phyloP scores from a whole-genome alignment of 371 early-diverging fungal genomes.

The Mortierella sp. region DNA sequence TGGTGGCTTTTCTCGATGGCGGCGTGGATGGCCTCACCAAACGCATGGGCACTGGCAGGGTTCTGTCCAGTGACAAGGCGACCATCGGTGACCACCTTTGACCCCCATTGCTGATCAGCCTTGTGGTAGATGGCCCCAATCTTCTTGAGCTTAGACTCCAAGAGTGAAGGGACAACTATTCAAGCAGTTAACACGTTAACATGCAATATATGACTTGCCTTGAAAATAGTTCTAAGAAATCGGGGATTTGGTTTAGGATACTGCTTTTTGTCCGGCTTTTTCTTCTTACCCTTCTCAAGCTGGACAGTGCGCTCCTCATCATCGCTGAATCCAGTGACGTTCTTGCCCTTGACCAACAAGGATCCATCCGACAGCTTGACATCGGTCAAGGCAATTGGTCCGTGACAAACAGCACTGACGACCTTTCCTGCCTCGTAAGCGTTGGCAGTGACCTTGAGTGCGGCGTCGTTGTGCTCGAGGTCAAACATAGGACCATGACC shows the following conservation, averaged over 20 bases:
- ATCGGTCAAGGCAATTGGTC: constrained; percentile 58
- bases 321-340: constrained; percentile 61
- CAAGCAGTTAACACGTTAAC: not conserved
- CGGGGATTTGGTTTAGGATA: too few relatives aligned
- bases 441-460: constrained; percentile 42
- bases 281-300: constrained; percentile 23
- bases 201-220: not conserved
- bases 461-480: constrained; percentile 50
- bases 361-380: constrained; percentile 56
- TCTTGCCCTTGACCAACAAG: constrained; percentile 55
- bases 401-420: constrained; percentile 62
- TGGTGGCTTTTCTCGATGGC: constrained; percentile 28
- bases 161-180: constrained; percentile 36
- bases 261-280: too few relatives aligned
- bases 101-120: constrained; percentile 54
- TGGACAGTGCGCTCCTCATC: constrained; percentile 56
- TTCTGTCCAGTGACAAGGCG: constrained; percentile 62
- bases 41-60: constrained; percentile 49
- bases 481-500: constrained; percentile 65
- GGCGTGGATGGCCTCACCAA: constrained; percentile 48
- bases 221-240: too few relatives aligned
- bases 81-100: constrained; percentile 57
- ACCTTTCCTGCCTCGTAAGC: constrained; percentile 57
- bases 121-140: constrained; percentile 55
- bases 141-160: constrained; percentile 54